These are phyloP conservation scores for Xenosphaeropsis pyriputrescens DNA, from an alignment of 2,329 filamentous ascomycete species.

Conservation along the genomic window DNA sequence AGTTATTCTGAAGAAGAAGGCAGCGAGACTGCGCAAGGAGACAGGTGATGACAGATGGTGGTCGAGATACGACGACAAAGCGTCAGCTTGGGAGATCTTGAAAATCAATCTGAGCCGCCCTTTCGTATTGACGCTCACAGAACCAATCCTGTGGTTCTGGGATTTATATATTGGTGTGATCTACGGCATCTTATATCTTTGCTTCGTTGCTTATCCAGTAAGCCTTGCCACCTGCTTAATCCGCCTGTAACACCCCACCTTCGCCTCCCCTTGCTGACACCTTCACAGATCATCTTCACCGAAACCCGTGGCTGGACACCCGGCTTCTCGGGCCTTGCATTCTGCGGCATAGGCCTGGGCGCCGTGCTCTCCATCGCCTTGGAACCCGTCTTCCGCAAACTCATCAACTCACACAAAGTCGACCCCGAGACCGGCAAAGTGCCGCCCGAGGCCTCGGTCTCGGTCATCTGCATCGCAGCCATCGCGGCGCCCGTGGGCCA, in stretches of 20 bases:
- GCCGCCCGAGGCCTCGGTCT: constrained; percentile 67
- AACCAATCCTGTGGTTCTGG: constrained; percentile 68
- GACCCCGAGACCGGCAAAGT: constrained; percentile 63
- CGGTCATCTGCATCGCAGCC: constrained; percentile 65
- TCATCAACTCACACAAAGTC: constrained; percentile 63
- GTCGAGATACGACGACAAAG: constrained; percentile 64
- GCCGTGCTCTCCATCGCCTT: constrained; percentile 43
- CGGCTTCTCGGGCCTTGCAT: constrained; percentile 62
- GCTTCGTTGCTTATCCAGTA: constrained; percentile 75
- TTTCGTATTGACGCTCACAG: constrained; percentile 61
- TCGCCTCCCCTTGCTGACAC: too few relatives aligned
- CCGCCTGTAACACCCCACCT: too few relatives aligned
- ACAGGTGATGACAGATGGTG: constrained; percentile 61
- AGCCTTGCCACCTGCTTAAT: too few relatives aligned
- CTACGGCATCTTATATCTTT: constrained; percentile 78
- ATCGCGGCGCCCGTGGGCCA: constrained; percentile 64
- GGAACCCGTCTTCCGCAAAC: constrained; percentile 58
- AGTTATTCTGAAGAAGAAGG: constrained; percentile 51
- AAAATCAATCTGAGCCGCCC: constrained; percentile 66
- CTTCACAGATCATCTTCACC: constrained; percentile 46
- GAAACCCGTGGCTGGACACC: constrained; percentile 61
- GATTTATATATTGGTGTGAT: constrained; percentile 59
- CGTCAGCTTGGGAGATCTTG: constrained; percentile 49
- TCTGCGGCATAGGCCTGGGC: constrained; percentile 55
- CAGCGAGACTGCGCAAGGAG: constrained; percentile 46